Conservation (phyloP, 768 basidiomycete species). For the Sarcomyxa edulis region DNA sequence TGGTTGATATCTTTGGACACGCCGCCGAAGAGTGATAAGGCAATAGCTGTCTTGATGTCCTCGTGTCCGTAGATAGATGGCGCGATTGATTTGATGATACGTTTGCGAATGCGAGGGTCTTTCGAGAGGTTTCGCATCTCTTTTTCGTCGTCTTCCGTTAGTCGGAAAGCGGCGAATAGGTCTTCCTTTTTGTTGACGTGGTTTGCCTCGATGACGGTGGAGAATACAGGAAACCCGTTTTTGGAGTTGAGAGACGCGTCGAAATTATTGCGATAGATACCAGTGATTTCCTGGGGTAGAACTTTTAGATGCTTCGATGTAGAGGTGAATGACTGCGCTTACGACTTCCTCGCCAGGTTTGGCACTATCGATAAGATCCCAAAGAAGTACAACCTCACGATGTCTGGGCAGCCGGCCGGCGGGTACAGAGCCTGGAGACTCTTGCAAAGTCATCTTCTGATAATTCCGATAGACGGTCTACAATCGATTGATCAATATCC, state of each 20-base stretch:
- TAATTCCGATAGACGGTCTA: conserved; percentile 98
- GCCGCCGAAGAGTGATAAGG: conserved; percentile 92
- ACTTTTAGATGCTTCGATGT: conserved; percentile 8
- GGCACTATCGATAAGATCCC: conserved; percentile 97
- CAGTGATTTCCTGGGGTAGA: conserved; percentile 81
- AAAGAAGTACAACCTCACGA: conserved; percentile 92
- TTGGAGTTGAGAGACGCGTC: conserved; percentile 97
- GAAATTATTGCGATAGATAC: conserved; percentile 98
- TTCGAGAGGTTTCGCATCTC: conserved; percentile 83
- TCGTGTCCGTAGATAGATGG: conserved; percentile 99
- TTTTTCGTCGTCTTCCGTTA: conserved; percentile 95
- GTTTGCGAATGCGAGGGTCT: conserved; percentile 93
- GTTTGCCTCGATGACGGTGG: conserved; percentile 96
- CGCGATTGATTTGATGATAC: conserved; percentile 97
- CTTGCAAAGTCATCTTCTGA: conserved; percentile 97
- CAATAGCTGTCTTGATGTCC: conserved; percentile 97
- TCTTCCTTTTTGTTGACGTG: conserved; percentile 99
- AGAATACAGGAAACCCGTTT: conserved; percentile 99
- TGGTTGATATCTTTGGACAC: conserved; percentile 94
- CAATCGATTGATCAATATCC: conserved; percentile 1
- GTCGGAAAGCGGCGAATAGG: conserved; percentile 93
- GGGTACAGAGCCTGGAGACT: conserved; percentile 96
- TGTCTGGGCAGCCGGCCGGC: conserved; percentile 96
- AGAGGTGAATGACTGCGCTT: conserved; percentile 19
- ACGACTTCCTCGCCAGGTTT: conserved; percentile 99